These are phyloP conservation scores for Auxenochlorella pyrenoidosa DNA, from an alignment of 139 green algal species.

Conservation along the genomic window DNA sequence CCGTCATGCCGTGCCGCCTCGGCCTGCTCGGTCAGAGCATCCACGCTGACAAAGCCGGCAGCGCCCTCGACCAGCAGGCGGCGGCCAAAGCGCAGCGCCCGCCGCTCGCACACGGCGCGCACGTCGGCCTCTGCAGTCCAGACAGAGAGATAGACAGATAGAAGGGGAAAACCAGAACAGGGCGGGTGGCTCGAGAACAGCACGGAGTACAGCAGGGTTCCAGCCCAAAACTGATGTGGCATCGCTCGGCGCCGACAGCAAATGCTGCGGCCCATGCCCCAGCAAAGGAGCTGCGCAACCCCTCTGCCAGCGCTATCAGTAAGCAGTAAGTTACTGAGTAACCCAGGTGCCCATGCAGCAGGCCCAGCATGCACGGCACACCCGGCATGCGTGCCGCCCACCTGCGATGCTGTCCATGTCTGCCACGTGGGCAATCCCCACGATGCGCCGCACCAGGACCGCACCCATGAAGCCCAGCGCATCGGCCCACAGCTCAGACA, in stretches of 20 bases:
- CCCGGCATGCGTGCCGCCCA: background rate
- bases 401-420: conserved; percentile 90
- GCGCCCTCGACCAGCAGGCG: conserved; percentile 61
- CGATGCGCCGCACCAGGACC: conserved; percentile 86
- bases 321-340: too few relatives aligned
- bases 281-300: background rate
- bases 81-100: conserved; percentile 80
- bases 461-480: conserved; percentile 66
- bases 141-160: background rate
- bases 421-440: conserved; percentile 94
- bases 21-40: conserved; percentile 6
- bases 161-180: too few relatives aligned
- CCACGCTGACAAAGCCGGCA: background rate
- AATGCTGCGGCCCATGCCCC: too few relatives aligned
- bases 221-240: too few relatives aligned
- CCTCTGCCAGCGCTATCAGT: background rate
- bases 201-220: too few relatives aligned
- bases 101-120: conserved; percentile 80
- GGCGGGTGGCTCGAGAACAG: background rate
- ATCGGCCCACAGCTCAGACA: conserved; percentile 81
- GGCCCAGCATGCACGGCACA: background rate
- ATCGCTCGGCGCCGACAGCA: too few relatives aligned
- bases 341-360: too few relatives aligned
- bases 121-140: conserved; percentile 44
- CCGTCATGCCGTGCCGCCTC: conserved; percentile 22